Conservation (phyloP, 805 yeast genomes). For the Sugiyamaella marilandica region DNA sequence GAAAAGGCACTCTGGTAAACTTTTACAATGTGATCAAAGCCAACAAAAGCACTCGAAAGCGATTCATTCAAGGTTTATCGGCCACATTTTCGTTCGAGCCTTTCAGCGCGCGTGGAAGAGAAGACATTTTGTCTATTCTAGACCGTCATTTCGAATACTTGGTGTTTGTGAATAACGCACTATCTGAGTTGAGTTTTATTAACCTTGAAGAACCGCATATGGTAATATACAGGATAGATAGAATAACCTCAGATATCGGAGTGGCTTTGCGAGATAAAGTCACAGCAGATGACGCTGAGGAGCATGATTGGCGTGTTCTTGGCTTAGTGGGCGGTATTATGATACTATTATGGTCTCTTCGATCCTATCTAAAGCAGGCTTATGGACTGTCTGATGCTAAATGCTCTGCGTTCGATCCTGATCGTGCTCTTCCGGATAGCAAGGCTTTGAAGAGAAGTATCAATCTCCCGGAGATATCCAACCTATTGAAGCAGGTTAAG, state of each 20-base stretch:
- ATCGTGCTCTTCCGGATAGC: neutral
- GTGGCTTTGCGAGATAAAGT: neutral
- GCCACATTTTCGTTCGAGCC: constrained; percentile 32
- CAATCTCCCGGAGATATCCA: too few relatives aligned
- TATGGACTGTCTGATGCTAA: constrained; percentile 5
- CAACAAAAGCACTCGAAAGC: constrained; percentile 38
- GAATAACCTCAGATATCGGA: constrained; percentile 40
- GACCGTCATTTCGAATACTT: neutral
- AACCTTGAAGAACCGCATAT: constrained; percentile 50
- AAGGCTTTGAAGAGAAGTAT: neutral
- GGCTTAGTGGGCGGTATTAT: neutral
- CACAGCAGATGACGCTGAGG: neutral
- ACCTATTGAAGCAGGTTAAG: too few relatives aligned
- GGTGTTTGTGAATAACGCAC: constrained; percentile 31
- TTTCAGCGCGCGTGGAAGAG: constrained; percentile 24
- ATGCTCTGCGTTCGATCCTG: neutral
- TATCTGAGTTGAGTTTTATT: constrained; percentile 38
- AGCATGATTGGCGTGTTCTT: neutral
- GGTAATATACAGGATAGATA: constrained; percentile 43
- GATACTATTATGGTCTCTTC: neutral
- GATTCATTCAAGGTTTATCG: constrained; percentile 36
- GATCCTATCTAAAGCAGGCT: constrained; percentile 4
- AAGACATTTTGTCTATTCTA: constrained; percentile 28
- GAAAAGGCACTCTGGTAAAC: constrained; percentile 28
- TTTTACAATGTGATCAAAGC: constrained; percentile 43